Evolutionary conservation across 805 yeast species (phyloP).

Genomic region (Metschnikowia proteae): DNA sequence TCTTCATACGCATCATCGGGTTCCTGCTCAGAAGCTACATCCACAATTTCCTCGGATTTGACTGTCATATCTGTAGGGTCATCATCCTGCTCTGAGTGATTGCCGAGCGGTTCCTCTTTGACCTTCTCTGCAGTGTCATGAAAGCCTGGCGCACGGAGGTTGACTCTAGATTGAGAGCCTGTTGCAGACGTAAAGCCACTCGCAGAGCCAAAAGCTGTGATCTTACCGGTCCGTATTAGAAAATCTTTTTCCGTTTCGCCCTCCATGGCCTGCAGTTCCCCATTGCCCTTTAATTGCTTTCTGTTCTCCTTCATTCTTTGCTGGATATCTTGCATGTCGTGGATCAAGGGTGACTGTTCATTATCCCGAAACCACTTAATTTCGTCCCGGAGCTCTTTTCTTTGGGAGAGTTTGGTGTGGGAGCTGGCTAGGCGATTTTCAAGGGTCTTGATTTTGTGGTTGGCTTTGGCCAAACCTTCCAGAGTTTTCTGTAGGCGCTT

Average conservation of each 20-base stretch:
- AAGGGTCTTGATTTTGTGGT: constrained; percentile 44
- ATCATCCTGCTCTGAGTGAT: no score
- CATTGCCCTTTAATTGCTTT: constrained; percentile 37
- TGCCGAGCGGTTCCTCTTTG: background rate
- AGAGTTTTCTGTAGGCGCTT: constrained; percentile 69
- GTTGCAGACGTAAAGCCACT: constrained; percentile 44
- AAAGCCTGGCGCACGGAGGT: constrained; percentile 51
- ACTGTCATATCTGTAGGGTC: no score
- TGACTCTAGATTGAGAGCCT: constrained; percentile 34
- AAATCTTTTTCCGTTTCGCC: constrained; percentile 80
- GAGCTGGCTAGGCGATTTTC: constrained; percentile 48
- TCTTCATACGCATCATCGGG: background rate
- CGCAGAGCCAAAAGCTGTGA: constrained; percentile 85
- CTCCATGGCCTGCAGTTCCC: constrained; percentile 6
- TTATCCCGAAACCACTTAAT: constrained; percentile 45
- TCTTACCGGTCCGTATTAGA: constrained; percentile 82
- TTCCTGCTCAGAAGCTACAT: background rate
- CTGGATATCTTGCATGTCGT: constrained; percentile 57
- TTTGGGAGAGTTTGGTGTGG: constrained; percentile 61
- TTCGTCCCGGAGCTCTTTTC: constrained; percentile 51
- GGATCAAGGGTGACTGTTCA: constrained; percentile 51
- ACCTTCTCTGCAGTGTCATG: constrained; percentile 8
- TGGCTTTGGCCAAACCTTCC: constrained; percentile 42
- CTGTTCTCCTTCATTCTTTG: constrained; percentile 31
- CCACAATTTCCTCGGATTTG: background rate